A percentile compares a stretch with the other conserved stretches of the same genome.
Evolutionary conservation across 805 yeast species (phyloP).

Genomic region (Saccharomycopsis malanga): DNA sequence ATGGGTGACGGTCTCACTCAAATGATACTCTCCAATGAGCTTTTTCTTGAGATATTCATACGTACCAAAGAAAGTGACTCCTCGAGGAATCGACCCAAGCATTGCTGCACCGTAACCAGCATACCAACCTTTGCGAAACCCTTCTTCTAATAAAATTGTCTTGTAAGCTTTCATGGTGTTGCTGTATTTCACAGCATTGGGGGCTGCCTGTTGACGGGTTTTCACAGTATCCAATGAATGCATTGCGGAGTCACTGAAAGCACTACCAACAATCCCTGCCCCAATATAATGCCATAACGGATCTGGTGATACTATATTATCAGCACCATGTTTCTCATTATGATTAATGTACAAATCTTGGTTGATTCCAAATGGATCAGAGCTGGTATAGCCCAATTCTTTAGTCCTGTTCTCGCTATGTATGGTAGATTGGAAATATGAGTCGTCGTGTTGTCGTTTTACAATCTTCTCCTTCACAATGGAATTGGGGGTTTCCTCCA

Average conservation of each 20-base stretch:
- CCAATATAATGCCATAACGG: conserved; percentile 40
- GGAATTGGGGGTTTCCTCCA: no score
- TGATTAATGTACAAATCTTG: background rate
- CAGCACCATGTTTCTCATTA: background rate
- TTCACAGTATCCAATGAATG: conserved; percentile 95
- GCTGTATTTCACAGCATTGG: conserved; percentile 54
- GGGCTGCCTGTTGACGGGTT: conserved; percentile 95
- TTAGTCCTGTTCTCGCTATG: no score
- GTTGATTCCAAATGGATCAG: conserved; percentile 1
- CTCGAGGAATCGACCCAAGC: conserved; percentile 87
- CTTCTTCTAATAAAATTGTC: conserved; percentile 76
- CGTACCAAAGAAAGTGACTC: conserved; percentile 86
- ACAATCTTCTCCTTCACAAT: no score
- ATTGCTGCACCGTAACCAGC: conserved; percentile 92
- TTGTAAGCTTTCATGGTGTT: conserved; percentile 70
- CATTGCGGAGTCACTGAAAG: conserved; percentile 87
- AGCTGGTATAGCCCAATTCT: background rate
- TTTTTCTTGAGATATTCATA: conserved; percentile 76
- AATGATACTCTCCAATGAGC: conserved; percentile 51
- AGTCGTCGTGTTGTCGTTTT: no score
- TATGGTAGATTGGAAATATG: no score
- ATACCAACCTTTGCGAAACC: conserved; percentile 74
- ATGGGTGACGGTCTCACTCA: conserved; percentile 76
- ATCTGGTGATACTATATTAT: background rate
- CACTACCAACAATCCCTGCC: conserved; percentile 95